Conservation (phyloP, 2,329 filamentous ascomycete genomes). For the Claviceps monticola region DNA sequence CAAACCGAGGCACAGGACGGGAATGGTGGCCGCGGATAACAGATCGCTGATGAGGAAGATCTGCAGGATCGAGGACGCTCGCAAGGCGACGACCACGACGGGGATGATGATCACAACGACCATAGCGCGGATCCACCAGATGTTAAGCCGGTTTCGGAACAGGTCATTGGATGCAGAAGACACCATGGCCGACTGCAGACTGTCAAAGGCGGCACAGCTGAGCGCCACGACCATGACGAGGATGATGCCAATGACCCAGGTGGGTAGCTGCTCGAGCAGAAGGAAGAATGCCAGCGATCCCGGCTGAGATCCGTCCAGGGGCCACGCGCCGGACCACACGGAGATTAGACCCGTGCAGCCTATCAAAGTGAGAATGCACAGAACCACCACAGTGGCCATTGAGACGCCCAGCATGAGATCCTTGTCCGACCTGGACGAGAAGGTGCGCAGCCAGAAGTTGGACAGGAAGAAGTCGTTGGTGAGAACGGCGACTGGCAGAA, state of each 20-base stretch:
- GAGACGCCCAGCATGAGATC: constrained; percentile 63
- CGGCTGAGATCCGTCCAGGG: constrained; percentile 42
- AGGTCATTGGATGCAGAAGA: constrained; percentile 75
- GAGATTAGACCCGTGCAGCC: constrained; percentile 62
- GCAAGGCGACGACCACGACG: constrained; percentile 58
- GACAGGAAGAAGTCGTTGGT: constrained; percentile 83
- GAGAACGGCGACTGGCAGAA: constrained; percentile 64
- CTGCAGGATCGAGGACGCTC: constrained; percentile 60
- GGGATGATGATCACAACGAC: constrained; percentile 65
- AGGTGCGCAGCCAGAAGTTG: constrained; percentile 73
- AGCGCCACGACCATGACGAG: constrained; percentile 69
- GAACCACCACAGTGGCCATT: constrained; percentile 50
- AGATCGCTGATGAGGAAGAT: constrained; percentile 76
- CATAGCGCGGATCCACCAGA: constrained; percentile 56
- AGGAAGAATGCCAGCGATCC: constrained; percentile 63
- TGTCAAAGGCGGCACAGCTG: constrained; percentile 68
- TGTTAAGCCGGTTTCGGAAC: constrained; percentile 66
- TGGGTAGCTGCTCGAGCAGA: constrained; percentile 56
- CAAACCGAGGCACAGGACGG: constrained; percentile 61
- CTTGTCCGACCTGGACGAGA: constrained; percentile 64
- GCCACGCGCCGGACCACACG: constrained; percentile 61
- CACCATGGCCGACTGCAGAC: constrained; percentile 70
- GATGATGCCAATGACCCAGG: constrained; percentile 71
- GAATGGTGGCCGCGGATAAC: constrained; percentile 62
- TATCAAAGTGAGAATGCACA: constrained; percentile 59